Evolutionary conservation across 306 rosid species (phyloP).

Genomic region (Cucurbita argyrosperma): DNA sequence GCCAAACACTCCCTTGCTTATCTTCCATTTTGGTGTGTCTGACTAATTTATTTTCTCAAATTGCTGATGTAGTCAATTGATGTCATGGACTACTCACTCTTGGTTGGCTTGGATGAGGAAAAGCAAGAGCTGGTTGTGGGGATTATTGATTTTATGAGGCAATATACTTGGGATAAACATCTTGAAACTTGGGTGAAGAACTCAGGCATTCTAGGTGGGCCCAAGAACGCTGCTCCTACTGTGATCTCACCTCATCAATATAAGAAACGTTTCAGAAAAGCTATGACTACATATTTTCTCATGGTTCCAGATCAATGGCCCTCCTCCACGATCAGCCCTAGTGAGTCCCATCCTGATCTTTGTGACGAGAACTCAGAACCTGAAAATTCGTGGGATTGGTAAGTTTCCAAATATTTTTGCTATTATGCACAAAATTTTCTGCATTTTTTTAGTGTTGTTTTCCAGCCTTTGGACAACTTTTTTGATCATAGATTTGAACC

Average conservation of each 20-base stretch:
- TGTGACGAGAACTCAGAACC: constrained; percentile 39
- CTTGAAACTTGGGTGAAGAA: constrained; percentile 97
- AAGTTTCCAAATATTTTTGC: background rate
- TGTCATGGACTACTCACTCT: constrained; percentile 94
- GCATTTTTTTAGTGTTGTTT: background rate
- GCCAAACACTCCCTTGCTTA: background rate
- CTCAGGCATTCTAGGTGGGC: constrained; percentile 95
- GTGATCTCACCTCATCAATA: constrained; percentile 84
- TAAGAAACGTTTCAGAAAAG: constrained; percentile 95
- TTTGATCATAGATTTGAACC: background rate
- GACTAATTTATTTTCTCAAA: background rate
- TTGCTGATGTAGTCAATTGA: constrained; percentile 54
- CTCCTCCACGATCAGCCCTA: constrained; percentile 33
- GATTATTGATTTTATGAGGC: constrained; percentile 95
- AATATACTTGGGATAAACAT: constrained; percentile 99
- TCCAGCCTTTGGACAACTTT: background rate
- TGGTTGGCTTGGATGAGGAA: constrained; percentile 91
- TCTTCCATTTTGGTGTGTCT: background rate
- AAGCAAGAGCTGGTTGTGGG: constrained; percentile 85
- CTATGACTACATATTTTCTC: constrained; percentile 88
- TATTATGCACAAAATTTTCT: background rate
- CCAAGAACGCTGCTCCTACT: constrained; percentile 74
- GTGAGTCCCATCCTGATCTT: constrained; percentile 57
- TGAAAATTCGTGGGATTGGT: constrained; percentile 13
- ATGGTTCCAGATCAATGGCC: constrained; percentile 99